Evolutionary conservation across 2,329 filamentous ascomycete species (phyloP), one percentile per base, ranked within the genome.

Genomic region (Trichoderma afroharzianum): DNA sequence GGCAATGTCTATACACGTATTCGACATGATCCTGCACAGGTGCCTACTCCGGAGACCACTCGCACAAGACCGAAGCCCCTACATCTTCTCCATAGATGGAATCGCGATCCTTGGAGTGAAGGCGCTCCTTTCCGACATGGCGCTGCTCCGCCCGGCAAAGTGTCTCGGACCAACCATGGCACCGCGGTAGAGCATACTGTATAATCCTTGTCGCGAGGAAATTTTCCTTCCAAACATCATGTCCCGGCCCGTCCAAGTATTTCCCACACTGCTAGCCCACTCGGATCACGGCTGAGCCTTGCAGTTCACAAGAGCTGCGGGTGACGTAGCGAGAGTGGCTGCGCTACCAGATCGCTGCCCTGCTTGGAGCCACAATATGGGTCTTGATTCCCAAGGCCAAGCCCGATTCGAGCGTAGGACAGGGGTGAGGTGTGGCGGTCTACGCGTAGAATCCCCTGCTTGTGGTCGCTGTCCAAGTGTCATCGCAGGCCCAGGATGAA

Each of bases 261-360:
- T 43, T 59, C 18, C 62, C 62, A 47, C 26, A 33, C 18, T n/a
- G 6, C 62, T 28, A 57, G 47, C 30, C 50, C 63, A 57, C 63
- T 68, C 68, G 53, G 69, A 67, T 67, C 69, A 71, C 69, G 69
- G 69, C 69, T 64, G 53, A 58, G 69, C 50, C 43, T 63, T 59
- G 70, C n/a, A 28, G 66, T 63, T 70, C 39, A 43, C 39, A 28
- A 68, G 26, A 62, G 57, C 66, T 47, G 55, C 33, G 57, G 58
- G 70, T 73, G 72, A 73, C 72, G 72, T 73, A 72, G 72, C 72
- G 47, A 63, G 47, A 57, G 71, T 59, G 64, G 71, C 71, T 72
- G 71, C 59, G 59, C 61, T 64, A 43, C 32, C 33, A 62, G 55
- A 57, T 63, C 53, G 61, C 50, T 64, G 59, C 61, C 61, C 61